Base-by-base conservation (phyloP, 1,139 yeast genomes). In the Barnettozyma hawaiiensis region DNA sequence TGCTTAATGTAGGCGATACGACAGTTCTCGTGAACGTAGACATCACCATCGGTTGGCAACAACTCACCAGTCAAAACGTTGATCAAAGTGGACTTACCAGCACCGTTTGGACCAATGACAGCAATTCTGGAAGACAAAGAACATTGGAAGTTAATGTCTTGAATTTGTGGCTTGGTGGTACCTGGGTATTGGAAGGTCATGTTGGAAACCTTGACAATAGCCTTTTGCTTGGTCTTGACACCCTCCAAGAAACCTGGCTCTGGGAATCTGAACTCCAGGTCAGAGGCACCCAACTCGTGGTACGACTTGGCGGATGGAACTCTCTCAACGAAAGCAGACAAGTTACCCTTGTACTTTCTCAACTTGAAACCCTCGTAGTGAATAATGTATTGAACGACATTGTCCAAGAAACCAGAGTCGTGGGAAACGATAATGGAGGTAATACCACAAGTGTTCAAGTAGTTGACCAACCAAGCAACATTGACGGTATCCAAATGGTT, bases 211-310 rank as follows among this genome's bases (percentile, higher is more conserved):
- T 92, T 92, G 67, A 92, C 97, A 73, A 92, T 92, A 67, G 98
- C 97, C 80, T 92, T 92, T 76, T 92, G 97, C 78, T 92, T 92
- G 66, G 98, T 92, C 87, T 92, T 92, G 65, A 92, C 97, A 85
- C 98, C 98, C 79, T 92, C 97, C 69, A 92, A 83, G 95, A 84
- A 90, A 85, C 98, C 98, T 71, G 98, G 98, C 74, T 85, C 97
- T 69, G 98, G 98, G 97, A 92, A 92, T 59, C 65, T 70, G 83
- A 92, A 92, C 73, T 89, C 95, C 64, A 87, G 73, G 65, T 87
- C 97, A 57, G 97, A 90, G 64, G 97, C 97, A 66, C 96, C 96
- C 65, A 92, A 81, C 75, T 92, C 97, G 77, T 89, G 89, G 84
- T 92, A 92, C 62, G 97, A 83, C 76, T 89, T 85, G 70, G 97